Evolutionary conservation across 768 basidiomycete species (phyloP).

Genomic region (Coprinopsis strossmayeri): DNA sequence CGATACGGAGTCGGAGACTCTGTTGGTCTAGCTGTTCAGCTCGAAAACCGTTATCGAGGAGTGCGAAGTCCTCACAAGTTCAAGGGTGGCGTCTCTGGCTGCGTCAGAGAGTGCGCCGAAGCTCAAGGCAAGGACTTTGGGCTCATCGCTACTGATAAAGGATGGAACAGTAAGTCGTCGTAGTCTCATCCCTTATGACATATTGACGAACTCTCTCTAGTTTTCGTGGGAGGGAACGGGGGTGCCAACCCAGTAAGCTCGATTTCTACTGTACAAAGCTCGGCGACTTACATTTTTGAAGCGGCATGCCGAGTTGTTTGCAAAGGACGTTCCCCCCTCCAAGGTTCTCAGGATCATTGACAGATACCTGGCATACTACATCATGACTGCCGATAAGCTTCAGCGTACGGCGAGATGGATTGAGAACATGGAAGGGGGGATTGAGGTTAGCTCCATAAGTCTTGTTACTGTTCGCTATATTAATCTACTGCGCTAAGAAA

Average conservation of each 20-base stretch:
- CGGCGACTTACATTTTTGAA: slow-evolving; percentile 16
- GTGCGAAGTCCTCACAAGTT: slow-evolving; percentile 67
- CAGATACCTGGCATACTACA: slow-evolving; percentile 63
- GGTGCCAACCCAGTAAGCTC: slow-evolving; percentile 38
- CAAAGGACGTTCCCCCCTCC: slow-evolving; percentile 56
- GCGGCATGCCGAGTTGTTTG: slow-evolving; percentile 60
- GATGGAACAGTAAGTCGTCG: slow-evolving; percentile 52
- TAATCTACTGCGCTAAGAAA: slow-evolving; percentile 28
- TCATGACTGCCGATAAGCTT: slow-evolving; percentile 65
- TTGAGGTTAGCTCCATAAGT: slow-evolving; percentile 36
- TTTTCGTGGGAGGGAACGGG: slow-evolving; percentile 70
- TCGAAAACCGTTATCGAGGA: slow-evolving; percentile 70
- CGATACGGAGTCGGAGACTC: slow-evolving; percentile 71
- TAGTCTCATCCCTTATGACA: neutral
- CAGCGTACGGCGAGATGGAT: slow-evolving; percentile 72
- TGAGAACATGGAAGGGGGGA: slow-evolving; percentile 61
- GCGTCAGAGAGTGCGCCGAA: slow-evolving; percentile 72
- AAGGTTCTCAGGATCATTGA: slow-evolving; percentile 57
- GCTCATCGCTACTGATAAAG: slow-evolving; percentile 70
- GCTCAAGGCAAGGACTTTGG: slow-evolving; percentile 69
- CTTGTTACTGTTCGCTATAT: neutral
- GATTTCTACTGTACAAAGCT: neutral
- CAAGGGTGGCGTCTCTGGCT: slow-evolving; percentile 73
- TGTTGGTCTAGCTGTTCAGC: slow-evolving; percentile 63
- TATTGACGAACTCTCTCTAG: slow-evolving; percentile 18